A percentile compares a stretch with the other conserved stretches of the same genome.
Conservation (phyloP, 1,139 yeast species). For the Geotrichum fermentans region DNA sequence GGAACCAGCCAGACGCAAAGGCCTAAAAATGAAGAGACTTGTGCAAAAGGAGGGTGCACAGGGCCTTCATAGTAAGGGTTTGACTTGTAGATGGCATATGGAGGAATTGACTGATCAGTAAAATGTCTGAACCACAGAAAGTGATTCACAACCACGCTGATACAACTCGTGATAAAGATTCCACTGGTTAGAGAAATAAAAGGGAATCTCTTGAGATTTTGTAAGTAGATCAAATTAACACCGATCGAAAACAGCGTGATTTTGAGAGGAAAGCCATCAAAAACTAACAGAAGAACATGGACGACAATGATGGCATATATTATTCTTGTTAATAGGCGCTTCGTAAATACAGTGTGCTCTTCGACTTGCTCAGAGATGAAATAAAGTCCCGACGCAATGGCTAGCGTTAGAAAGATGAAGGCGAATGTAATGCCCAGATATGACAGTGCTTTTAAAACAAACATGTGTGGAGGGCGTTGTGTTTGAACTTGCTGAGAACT, state of each 20-base stretch:
- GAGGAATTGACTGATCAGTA: conserved; percentile 56
- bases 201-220: conserved; percentile 77
- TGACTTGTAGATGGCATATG: conserved; percentile 37
- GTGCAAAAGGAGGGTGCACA: conserved; percentile 75
- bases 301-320: conserved; percentile 56
- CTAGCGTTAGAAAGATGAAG: conserved; percentile 63
- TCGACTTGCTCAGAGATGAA: conserved; percentile 89
- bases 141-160: conserved; percentile 73
- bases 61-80: conserved; percentile 43
- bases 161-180: conserved; percentile 63
- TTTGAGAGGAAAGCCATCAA: conserved; percentile 75
- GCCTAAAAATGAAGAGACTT: conserved; percentile 91
- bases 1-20: conserved; percentile 93
- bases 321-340: conserved; percentile 55
- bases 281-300: conserved; percentile 52
- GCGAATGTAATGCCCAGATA: conserved; percentile 70
- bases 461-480: conserved; percentile 11
- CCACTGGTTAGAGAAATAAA: conserved; percentile 69
- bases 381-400: conserved; percentile 81
- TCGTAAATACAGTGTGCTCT: conserved; percentile 85
- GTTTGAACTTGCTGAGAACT: not conserved
- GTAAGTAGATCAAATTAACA: conserved; percentile 68
- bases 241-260: conserved; percentile 60
- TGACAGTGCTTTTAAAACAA: conserved; percentile 44
- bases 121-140: conserved; percentile 87